phyloP scores from a whole-genome alignment of 768 basidiomycete genomes.

The Clavulina sp. region DNA sequence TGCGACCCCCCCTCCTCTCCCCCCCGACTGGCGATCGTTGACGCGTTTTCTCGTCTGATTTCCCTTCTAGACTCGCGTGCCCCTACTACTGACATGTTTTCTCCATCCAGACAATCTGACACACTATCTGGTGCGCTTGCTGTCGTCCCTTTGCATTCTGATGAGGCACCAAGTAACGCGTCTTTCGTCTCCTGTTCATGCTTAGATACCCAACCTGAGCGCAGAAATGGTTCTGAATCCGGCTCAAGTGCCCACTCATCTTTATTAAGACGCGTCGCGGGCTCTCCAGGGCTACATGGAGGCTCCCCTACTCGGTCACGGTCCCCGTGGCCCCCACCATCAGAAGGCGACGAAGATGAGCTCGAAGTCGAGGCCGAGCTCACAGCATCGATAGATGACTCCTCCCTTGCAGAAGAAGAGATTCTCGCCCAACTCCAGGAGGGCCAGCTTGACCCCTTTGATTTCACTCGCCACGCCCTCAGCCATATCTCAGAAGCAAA shows the following conservation, averaged over 20 bases:
- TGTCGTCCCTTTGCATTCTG: neutral
- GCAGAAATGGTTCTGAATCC: neutral
- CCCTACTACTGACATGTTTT: neutral
- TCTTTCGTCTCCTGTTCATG: neutral
- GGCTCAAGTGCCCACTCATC: neutral
- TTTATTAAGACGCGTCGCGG: neutral
- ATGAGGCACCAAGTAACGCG: neutral
- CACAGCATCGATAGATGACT: neutral
- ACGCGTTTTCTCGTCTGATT: neutral
- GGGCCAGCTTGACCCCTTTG: constrained; percentile 6
- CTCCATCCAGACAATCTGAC: neutral
- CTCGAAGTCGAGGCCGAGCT: neutral
- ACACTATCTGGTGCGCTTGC: constrained; percentile 2
- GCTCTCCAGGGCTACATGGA: neutral
- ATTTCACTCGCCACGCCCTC: constrained; percentile 18
- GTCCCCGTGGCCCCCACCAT: neutral
- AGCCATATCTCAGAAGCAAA: constrained; percentile 68
- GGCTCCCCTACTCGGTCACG: neutral
- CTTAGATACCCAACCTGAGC: neutral
- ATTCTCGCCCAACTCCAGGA: constrained; percentile 9
- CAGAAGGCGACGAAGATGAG: neutral
- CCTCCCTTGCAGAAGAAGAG: constrained; percentile 5
- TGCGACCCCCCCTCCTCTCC: too few relatives aligned
- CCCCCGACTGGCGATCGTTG: neutral
- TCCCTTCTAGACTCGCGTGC: neutral